Evolutionary conservation across 2,329 filamentous ascomycete species (phyloP).

Genomic region (Remersonia thermophila): DNA sequence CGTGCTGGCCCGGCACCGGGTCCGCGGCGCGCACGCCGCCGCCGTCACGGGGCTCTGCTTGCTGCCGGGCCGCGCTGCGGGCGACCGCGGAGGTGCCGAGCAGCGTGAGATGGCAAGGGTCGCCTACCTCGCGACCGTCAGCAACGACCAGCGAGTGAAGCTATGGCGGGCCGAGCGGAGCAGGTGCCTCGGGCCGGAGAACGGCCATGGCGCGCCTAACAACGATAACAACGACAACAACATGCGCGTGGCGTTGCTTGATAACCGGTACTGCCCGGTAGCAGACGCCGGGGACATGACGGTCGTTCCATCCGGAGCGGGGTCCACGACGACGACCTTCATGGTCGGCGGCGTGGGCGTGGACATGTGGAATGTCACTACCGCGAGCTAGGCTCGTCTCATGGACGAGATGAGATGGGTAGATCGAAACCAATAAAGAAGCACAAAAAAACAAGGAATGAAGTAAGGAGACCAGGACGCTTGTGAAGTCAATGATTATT

Average conservation of each 20-base stretch:
- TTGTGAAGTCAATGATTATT: no score
- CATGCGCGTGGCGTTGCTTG: constrained; percentile 28
- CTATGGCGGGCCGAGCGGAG: constrained; percentile 31
- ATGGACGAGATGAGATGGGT: no score
- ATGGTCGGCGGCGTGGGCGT: constrained; percentile 35
- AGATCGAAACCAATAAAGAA: no score
- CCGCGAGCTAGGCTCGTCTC: no score
- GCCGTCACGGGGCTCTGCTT: constrained; percentile 50
- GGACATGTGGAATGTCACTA: constrained; percentile 28
- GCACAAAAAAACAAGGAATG: no score
- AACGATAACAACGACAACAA: background rate
- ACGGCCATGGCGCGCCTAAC: no score
- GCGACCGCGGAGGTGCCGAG: constrained; percentile 17
- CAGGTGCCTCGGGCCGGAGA: background rate
- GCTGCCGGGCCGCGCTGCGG: no score
- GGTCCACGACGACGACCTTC: constrained; percentile 15
- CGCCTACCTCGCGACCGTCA: constrained; percentile 30
- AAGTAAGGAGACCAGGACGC: no score
- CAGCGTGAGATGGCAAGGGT: constrained; percentile 12
- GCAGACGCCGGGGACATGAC: constrained; percentile 46
- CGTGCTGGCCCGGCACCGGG: constrained; percentile 18
- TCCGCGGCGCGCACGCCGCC: constrained; percentile 55
- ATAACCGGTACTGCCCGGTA: constrained; percentile 44
- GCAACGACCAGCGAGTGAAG: constrained; percentile 52
- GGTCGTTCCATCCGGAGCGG: constrained; percentile 19